Evolutionary conservation across 2,329 filamentous ascomycete species (phyloP).

Genomic region (Drechslerella coelobrocha): DNA sequence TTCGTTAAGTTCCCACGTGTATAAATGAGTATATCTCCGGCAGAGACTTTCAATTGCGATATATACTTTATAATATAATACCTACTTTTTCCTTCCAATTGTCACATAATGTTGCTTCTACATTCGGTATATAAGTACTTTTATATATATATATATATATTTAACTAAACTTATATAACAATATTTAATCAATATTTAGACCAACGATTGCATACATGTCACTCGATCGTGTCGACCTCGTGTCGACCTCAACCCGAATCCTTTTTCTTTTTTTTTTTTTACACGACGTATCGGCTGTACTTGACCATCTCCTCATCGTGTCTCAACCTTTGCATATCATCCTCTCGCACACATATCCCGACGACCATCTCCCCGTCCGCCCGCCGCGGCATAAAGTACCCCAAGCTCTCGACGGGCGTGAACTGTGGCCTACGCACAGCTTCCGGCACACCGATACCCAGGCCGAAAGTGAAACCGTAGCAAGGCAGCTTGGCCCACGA

Average conservation of each 20-base stretch:
- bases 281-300: constrained; percentile 59
- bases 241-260: too few relatives aligned
- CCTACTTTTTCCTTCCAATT: too few relatives aligned
- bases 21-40: not conserved
- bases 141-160: too few relatives aligned
- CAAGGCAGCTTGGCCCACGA: constrained; percentile 64
- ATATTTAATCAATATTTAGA: too few relatives aligned
- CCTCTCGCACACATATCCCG: constrained; percentile 61
- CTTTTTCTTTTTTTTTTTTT: constrained; percentile 21
- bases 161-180: too few relatives aligned
- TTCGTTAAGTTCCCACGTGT: not conserved
- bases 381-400: constrained; percentile 63
- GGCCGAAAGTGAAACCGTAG: constrained; percentile 62
- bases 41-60: too few relatives aligned
- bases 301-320: constrained; percentile 60
- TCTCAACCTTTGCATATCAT: constrained; percentile 62
- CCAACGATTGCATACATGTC: too few relatives aligned
- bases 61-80: too few relatives aligned
- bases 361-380: constrained; percentile 61
- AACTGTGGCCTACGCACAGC: constrained; percentile 63
- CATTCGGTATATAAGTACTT: too few relatives aligned
- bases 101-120: too few relatives aligned
- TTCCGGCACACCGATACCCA: constrained; percentile 61
- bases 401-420: constrained; percentile 60
- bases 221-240: too few relatives aligned